Percentiles rank a stretch among this genome's conserved stretches.
Evolutionary conservation across 768 basidiomycete species (phyloP).

Genomic region (Termitomyces sp.): DNA sequence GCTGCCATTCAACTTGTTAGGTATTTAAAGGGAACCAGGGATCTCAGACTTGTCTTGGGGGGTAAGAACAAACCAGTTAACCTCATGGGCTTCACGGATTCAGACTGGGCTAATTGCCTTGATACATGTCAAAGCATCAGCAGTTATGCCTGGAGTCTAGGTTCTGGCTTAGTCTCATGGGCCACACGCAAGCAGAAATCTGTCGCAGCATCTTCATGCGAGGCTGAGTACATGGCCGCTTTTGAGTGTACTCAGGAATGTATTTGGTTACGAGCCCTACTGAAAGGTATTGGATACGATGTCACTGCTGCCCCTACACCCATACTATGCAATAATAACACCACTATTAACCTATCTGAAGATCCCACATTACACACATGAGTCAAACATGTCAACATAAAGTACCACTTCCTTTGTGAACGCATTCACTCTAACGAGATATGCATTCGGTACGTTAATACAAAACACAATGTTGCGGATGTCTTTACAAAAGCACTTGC

Average conservation of each 20-base stretch:
- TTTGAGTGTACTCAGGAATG: neutral
- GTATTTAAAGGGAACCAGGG: too few species aligned
- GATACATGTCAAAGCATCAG: neutral
- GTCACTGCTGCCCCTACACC: neutral
- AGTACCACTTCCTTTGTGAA: too few species aligned
- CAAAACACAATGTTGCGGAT: neutral
- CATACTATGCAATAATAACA: neutral
- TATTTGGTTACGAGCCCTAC: neutral
- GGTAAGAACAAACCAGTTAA: too few species aligned
- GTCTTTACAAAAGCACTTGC: neutral
- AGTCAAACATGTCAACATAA: too few species aligned
- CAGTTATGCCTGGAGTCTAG: neutral
- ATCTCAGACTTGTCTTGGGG: too few species aligned
- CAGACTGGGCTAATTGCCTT: neutral
- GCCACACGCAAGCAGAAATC: neutral
- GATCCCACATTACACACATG: neutral
- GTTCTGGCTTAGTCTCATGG: neutral
- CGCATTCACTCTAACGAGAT: too few species aligned
- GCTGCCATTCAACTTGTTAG: too few species aligned
- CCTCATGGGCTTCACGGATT: too few species aligned
- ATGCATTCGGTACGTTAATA: too few species aligned
- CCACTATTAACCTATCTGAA: neutral
- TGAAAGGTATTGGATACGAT: neutral
- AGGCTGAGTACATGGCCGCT: neutral
- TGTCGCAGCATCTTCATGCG: neutral